Evolutionary conservation across 2,329 filamentous ascomycete species (phyloP).

Genomic region (Botrytis medusae): DNA sequence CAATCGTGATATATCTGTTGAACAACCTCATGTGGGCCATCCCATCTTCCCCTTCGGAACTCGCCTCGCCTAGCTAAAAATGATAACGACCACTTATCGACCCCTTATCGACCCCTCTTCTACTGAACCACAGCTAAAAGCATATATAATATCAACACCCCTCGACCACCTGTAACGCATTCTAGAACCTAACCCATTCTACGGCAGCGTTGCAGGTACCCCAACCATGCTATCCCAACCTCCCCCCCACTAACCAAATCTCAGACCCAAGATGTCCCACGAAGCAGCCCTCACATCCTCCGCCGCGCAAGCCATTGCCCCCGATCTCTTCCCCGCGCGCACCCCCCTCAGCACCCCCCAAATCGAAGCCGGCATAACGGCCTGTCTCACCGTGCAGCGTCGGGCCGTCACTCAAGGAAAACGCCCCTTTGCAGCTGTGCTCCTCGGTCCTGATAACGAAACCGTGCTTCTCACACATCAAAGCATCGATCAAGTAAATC

Average conservation of each 20-base stretch:
- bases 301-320: constrained; percentile 31
- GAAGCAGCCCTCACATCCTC: constrained; percentile 35
- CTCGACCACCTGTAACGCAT: not conserved
- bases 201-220: constrained; percentile 22
- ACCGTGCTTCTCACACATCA: constrained; percentile 50
- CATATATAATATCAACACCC: not conserved
- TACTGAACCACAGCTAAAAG: not conserved
- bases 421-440: constrained; percentile 50
- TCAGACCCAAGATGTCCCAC: constrained; percentile 27
- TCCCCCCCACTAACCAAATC: not conserved
- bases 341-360: constrained; percentile 43
- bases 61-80: constrained; percentile 2
- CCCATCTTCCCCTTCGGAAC: not conserved
- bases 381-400: constrained; percentile 46
- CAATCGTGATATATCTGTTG: not conserved
- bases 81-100: not conserved
- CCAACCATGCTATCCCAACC: constrained; percentile 20
- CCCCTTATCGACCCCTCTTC: not conserved
- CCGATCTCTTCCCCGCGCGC: constrained; percentile 42
- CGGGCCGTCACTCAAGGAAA: constrained; percentile 48
- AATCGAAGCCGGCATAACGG: constrained; percentile 43
- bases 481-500: constrained; percentile 53
- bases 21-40: not conserved
- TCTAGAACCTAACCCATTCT: not conserved
- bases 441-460: constrained; percentile 51